Evolutionary conservation across 2,329 filamentous ascomycete genomes (phyloP), one percentile per base, ranked within the genome.

Genomic region (Alternaria panax): DNA sequence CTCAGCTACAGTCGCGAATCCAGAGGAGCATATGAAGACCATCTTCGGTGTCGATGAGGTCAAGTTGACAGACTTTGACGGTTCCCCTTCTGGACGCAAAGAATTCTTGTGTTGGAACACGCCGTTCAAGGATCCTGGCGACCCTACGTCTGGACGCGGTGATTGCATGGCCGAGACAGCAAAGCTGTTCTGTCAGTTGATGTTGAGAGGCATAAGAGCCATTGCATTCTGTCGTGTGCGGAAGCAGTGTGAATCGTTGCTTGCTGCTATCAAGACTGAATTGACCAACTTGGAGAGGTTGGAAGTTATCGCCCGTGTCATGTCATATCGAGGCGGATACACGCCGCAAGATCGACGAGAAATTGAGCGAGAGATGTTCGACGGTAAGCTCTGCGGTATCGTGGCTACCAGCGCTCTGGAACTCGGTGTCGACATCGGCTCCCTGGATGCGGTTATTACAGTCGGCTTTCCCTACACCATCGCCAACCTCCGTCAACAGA

Each of bases 61-160:
- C 14, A 87, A 85, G 58, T 78, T 98, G 43, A 90, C 94, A 1
- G 93, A 97, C 72, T 93, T 91, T 71, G 95, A 99, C 73, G 95
- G 95, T 1, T 97, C 93, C 0, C 95, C 95, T 0, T 92, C 92
- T 6, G 92, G 94, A 0, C 85, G 92, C 22, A 98, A 98, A 75
- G 94, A 98, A 71, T 98, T 98, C 58, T 74, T 99, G 7, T 98
- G 93, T 77, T 99, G 95, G 95, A 98, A 99, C 70, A 97, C 94
- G 0, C 95, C 95, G 0, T 97, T 88, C 78, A 96, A 93, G 75
- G 94, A 97, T 67, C 92, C 94, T 0, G 86, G 85, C 1, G 94
- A 98, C 77, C 91, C 93, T 8, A 88, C 90, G 0, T 96, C 92
- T 69, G 94, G 95, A 1, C 87, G 95, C 58, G 92, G 92, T 14